A percentile compares a stretch with the other conserved stretches of the same genome.
Evolutionary conservation across 129 eudicot species (phyloP).

Genomic region (Chrysanthemum lavandulifolium): DNA sequence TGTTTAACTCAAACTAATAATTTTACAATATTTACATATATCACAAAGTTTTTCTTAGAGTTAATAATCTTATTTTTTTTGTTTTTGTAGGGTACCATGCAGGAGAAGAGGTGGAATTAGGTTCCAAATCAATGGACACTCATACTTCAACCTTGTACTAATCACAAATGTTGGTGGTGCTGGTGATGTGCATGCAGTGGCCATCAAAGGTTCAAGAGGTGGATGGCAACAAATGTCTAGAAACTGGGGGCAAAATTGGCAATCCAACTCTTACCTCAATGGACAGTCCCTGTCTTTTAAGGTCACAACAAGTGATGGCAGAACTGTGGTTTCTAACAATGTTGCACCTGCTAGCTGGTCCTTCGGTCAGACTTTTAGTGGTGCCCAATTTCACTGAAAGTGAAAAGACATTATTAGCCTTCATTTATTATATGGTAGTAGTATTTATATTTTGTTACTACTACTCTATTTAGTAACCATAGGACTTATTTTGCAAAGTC

Average conservation of each 20-base stretch:
- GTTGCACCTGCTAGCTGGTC: constrained; percentile 84
- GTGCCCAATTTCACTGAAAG: constrained; percentile 57
- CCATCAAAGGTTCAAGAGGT: constrained; percentile 80
- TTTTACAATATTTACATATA: too few relatives aligned
- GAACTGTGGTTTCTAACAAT: constrained; percentile 65
- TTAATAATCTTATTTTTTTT: neutral
- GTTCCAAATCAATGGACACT: constrained; percentile 84
- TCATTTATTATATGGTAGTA: constrained; percentile 2
- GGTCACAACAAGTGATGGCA: constrained; percentile 83
- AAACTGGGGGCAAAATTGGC: constrained; percentile 99
- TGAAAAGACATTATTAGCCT: constrained; percentile 19
- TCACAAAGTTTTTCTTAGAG: too few relatives aligned
- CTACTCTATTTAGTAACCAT: constrained; percentile 14
- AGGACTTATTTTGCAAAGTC: constrained; percentile 46
- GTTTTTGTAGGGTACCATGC: constrained; percentile 70
- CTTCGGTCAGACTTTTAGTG: constrained; percentile 78
- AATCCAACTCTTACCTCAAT: constrained; percentile 69
- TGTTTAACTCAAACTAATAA: neutral
- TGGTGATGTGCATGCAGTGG: constrained; percentile 72
- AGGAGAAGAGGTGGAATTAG: constrained; percentile 85
- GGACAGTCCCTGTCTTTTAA: constrained; percentile 80
- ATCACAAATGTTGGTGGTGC: constrained; percentile 86
- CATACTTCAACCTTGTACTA: constrained; percentile 79
- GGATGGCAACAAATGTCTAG: constrained; percentile 87
- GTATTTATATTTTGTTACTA: constrained; percentile 2